Base-by-base conservation (phyloP, 768 basidiomycete genomes). In the Lyophyllum decastes region DNA sequence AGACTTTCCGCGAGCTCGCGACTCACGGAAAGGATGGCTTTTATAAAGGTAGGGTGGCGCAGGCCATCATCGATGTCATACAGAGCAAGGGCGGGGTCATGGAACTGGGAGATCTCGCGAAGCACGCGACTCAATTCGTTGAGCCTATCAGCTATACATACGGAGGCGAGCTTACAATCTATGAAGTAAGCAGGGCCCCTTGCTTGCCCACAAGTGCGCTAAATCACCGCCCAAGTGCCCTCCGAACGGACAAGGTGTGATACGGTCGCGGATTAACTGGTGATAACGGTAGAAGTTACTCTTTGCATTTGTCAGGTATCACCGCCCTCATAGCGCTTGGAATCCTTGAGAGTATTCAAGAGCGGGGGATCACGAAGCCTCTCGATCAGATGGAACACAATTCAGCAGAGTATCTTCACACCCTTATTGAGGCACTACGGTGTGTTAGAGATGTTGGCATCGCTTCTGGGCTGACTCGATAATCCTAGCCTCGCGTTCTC, bases 91-190 rank as follows among this genome's bases (percentile, higher is more conserved):
- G 96, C 17, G 97, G 97, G 19, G 82, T 95, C 8, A 95, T 99
- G 95, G 89, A 89, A 49, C 80, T 98, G 12, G 86, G 89, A n/a
- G 97, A 99, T 70, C 84, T 99, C 40, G 90, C 89, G n/a, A 78
- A 80, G 46, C 95, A 97, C 67, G 73, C 82, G 49, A 87, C 92
- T 0, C 77, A 86, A 4, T 83, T 92, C 38, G 92, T 98, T 17
- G 85, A 94, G 59, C 96, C 97, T 2, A 95, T 98, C 75, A 87
- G 85, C 56, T 96, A 96, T 70, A 94, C 89, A 2, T 98, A 92
- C 64, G 88, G 81, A 19, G 78, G 81, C 8, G 90, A 94, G 57
- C 89, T 98, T 7, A 94, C 94, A 0, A 78, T 98, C 0, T 94
- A 94, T 70, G 96, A 99, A 83, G 94, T 91, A 64, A 59, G 38